Evolutionary conservation across 352 stramenopile species (phyloP).

Genomic region (Globisporangium spiculum): DNA sequence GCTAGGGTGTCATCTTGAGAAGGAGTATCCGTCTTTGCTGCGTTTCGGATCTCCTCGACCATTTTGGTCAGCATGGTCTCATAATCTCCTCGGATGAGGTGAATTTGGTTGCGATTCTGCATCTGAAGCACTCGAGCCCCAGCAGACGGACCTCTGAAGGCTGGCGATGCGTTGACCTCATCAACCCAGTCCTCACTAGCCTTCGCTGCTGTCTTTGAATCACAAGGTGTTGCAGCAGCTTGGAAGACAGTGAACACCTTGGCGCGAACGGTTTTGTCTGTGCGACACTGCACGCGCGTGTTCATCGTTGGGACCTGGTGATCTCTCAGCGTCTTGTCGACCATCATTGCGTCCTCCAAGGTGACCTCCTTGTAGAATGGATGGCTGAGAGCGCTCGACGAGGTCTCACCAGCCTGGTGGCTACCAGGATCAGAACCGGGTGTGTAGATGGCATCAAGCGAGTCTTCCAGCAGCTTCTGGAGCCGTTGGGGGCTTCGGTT

Average conservation of each 20-base stretch:
- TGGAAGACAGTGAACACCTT: background rate
- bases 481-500: background rate
- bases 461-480: background rate
- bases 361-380: background rate
- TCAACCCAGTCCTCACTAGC: background rate
- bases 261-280: background rate
- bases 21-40: background rate
- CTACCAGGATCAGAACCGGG: background rate
- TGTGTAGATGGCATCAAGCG: background rate
- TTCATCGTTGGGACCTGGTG: background rate
- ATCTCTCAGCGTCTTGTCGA: background rate
- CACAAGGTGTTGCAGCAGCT: background rate
- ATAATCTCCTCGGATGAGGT: background rate
- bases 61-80: background rate
- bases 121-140: background rate
- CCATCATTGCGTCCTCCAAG: background rate
- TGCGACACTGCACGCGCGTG: background rate
- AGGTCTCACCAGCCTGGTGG: background rate
- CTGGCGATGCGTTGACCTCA: background rate
- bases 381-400: background rate
- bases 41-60: background rate
- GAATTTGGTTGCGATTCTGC: background rate
- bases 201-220: background rate
- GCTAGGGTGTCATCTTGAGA: background rate
- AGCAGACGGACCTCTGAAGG: background rate